Evolutionary conservation across 2,329 filamentous ascomycete species (phyloP), one percentile per base, ranked within the genome.

Genomic region (Hypoxylon sp.): DNA sequence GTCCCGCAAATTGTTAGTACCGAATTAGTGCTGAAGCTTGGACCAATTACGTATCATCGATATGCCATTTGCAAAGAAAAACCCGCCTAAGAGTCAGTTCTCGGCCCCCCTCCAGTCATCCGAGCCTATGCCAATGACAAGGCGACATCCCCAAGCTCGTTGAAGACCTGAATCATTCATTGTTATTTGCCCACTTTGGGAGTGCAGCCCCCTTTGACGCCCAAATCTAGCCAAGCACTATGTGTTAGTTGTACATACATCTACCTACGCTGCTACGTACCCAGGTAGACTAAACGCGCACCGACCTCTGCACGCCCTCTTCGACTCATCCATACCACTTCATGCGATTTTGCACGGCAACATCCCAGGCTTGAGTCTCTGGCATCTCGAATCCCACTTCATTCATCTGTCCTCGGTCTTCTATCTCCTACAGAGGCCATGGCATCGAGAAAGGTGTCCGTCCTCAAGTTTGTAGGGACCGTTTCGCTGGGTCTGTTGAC

Each of bases 391-490:
- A 67, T 62, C 50, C 37, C 49, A 14, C 48, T 65, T 53, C 62
- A 44, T 61, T 46, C 56, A 65, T 56, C 64, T n/a, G 46, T 59
- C 44, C 57, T 48, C 27, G 50, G 49, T 61, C 42, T 37, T 48
- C 56, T 50, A 63, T 62, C 44, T 69, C 61, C 40, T 7, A 61
- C 64, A 66, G 76, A 62, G 61, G 85, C 78, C 81, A 92, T 94
- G 88, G 85, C 89, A 75, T 89, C 87, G 75, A 89, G 86, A 76
- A 89, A 90, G 77, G 85, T 97, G 77, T 90, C 93, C 62, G 83
- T 92, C 80, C 89, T 92, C 83, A 98, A 98, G 84, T 97, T 98
- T 80, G 92, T 98, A 74, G 95, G 95, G 77, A 97, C 94, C 57
- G 89, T 97, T 73, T 95, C 92, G 75, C 87, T 98, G 64, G 95